A percentile compares a stretch with the other conserved stretches of the same genome.
Conservation (phyloP, 225 moss, liverwort and hornwort species). For the Antitrichia curtipendula region DNA sequence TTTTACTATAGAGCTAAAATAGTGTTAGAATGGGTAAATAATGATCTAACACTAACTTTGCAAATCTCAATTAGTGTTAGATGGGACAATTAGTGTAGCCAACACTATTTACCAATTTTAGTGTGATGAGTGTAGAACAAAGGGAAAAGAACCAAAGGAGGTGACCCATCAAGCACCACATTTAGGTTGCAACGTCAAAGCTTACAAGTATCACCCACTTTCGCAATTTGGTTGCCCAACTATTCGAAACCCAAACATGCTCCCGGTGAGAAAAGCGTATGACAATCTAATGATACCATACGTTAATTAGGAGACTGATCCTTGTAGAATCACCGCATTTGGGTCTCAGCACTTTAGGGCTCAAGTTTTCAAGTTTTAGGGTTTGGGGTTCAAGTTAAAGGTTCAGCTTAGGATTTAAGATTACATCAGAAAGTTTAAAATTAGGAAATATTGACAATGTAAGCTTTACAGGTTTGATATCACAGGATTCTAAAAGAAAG, state of each 20-base stretch:
- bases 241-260: background rate
- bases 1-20: no score
- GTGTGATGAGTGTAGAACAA: no score
- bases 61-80: no score
- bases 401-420: background rate
- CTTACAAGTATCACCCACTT: background rate
- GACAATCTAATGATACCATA: background rate
- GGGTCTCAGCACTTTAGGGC: background rate
- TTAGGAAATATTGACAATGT: background rate
- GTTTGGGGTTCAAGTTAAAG: background rate
- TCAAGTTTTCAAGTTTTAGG: background rate
- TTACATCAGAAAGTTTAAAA: no score
- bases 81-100: no score
- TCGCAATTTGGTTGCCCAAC: background rate
- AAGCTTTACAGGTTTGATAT: background rate
- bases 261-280: background rate
- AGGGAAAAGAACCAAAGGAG: no score
- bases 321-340: background rate
- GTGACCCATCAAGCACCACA: no score
- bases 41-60: no score
- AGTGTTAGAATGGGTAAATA: no score
- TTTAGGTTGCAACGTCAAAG: no score
- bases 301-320: background rate
- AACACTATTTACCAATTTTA: no score
- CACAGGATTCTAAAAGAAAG: background rate